These are phyloP conservation scores for Trametes cubensis DNA, from an alignment of 768 basidiomycete species.

Conservation along the genomic window DNA sequence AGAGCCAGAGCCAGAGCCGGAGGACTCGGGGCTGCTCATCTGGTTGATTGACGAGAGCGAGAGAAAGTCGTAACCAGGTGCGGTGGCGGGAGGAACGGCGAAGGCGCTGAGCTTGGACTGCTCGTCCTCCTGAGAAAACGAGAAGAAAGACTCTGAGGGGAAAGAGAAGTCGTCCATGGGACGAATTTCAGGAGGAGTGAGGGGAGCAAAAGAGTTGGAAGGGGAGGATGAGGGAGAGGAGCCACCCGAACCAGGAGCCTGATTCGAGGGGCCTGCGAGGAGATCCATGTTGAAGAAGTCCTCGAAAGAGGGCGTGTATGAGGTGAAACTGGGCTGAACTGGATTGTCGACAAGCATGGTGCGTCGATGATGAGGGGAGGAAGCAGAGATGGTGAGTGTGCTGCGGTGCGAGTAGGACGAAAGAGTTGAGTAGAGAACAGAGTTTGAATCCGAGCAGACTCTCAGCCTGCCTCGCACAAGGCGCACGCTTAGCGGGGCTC, in stretches of 20 bases:
- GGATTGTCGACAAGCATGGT: slow-evolving; percentile 49
- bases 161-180: slow-evolving; percentile 25
- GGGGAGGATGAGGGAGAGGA: slow-evolving; percentile 34
- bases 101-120: slow-evolving; percentile 31
- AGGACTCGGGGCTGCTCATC: slow-evolving; percentile 34
- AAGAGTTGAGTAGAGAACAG: neutral
- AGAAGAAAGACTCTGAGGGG: slow-evolving; percentile 28
- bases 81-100: slow-evolving; percentile 29
- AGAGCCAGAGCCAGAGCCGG: slow-evolving; percentile 25
- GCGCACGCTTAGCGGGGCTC: neutral
- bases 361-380: slow-evolving; percentile 7
- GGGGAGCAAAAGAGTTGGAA: slow-evolving; percentile 32
- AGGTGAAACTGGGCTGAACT: slow-evolving; percentile 29
- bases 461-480: neutral
- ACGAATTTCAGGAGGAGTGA: slow-evolving; percentile 31
- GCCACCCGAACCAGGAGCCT: slow-evolving; percentile 25
- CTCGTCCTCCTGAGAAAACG: slow-evolving; percentile 36
- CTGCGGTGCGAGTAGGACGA: slow-evolving; percentile 12
- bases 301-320: slow-evolving; percentile 46
- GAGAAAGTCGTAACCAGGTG: slow-evolving; percentile 44
- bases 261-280: slow-evolving; percentile 39
- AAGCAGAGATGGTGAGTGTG: slow-evolving; percentile 7
- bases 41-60: slow-evolving; percentile 28
- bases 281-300: slow-evolving; percentile 73
- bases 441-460: neutral